These are phyloP conservation scores for Linderniella brevidens DNA, from an alignment of 257 asterid genomes.

Conservation along the genomic window DNA sequence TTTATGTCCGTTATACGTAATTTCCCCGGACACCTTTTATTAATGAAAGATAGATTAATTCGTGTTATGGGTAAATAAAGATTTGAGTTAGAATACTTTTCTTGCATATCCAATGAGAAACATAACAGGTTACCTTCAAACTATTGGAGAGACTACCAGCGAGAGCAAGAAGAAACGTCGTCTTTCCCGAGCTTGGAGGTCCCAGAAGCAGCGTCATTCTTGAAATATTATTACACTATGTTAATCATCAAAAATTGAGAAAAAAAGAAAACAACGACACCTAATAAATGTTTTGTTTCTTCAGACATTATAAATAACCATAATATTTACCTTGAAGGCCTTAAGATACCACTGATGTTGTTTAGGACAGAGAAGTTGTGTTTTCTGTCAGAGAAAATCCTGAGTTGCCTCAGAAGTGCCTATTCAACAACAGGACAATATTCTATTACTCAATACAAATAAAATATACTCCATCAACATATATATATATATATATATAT, in stretches of 20 bases:
- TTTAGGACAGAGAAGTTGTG: constrained; percentile 34
- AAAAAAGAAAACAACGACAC: neutral
- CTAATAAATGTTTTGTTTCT: too few species aligned
- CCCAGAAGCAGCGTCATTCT: constrained; percentile 74
- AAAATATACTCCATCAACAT: constrained; percentile 3
- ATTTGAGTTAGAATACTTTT: too few species aligned
- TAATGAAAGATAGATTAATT: constrained; percentile 20
- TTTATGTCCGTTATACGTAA: constrained; percentile 51
- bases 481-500: constrained; percentile 1
- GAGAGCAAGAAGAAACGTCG: constrained; percentile 74
- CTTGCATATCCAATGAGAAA: too few species aligned
- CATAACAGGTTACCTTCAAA: constrained; percentile 40
- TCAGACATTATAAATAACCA: too few species aligned
- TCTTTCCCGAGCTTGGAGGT: constrained; percentile 80
- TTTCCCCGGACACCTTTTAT: constrained; percentile 62
- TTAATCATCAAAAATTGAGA: constrained; percentile 9
- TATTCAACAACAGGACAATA: constrained; percentile 10
- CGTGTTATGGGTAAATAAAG: constrained; percentile 11
- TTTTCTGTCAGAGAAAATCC: constrained; percentile 39
- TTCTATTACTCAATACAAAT: constrained; percentile 10
- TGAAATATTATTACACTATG: constrained; percentile 7
- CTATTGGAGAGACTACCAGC: constrained; percentile 52
- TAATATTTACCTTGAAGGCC: constrained; percentile 58
- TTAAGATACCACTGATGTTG: constrained; percentile 39
- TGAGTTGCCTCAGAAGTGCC: constrained; percentile 42